These are phyloP conservation scores for Aspergillus sp. DNA, from an alignment of 2,329 filamentous ascomycete species.

Conservation along the genomic window DNA sequence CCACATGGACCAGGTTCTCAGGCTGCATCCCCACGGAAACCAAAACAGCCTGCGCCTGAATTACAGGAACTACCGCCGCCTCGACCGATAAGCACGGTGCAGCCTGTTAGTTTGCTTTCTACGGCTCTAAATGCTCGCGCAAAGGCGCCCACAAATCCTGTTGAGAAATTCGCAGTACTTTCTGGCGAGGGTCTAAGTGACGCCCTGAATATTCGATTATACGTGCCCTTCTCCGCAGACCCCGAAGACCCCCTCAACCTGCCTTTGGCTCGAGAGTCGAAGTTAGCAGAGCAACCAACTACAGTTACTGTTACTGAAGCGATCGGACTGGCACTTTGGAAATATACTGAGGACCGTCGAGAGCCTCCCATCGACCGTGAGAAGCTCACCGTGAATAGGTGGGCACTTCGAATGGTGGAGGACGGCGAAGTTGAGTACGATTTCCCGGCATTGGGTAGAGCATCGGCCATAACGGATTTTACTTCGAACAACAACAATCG, in stretches of 20 bases:
- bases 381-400: slow-evolving; percentile 61
- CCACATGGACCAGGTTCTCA: slow-evolving; percentile 34
- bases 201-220: slow-evolving; percentile 64
- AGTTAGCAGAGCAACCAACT: slow-evolving; percentile 49
- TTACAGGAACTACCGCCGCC: slow-evolving; percentile 61
- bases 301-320: slow-evolving; percentile 61
- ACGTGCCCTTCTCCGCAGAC: slow-evolving; percentile 59
- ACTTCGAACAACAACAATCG: slow-evolving; percentile 69
- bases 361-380: slow-evolving; percentile 53
- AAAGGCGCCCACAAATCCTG: slow-evolving; percentile 58
- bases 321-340: slow-evolving; percentile 63
- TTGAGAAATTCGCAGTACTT: slow-evolving; percentile 60
- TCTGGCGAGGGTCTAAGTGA: slow-evolving; percentile 62
- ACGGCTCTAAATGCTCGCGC: slow-evolving; percentile 58
- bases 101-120: slow-evolving; percentile 58
- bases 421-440: slow-evolving; percentile 68
- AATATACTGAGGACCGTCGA: slow-evolving; percentile 59
- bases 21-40: slow-evolving; percentile 53
- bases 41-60: slow-evolving; percentile 46
- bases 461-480: slow-evolving; percentile 61
- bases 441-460: slow-evolving; percentile 60
- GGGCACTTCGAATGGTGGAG: slow-evolving; percentile 67
- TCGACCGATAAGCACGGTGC: slow-evolving; percentile 60
- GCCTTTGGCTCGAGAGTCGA: slow-evolving; percentile 55
- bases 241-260: slow-evolving; percentile 59